Evolutionary conservation across 2,329 filamentous ascomycete genomes (phyloP).

Genomic region (Nothopassalora personata): DNA sequence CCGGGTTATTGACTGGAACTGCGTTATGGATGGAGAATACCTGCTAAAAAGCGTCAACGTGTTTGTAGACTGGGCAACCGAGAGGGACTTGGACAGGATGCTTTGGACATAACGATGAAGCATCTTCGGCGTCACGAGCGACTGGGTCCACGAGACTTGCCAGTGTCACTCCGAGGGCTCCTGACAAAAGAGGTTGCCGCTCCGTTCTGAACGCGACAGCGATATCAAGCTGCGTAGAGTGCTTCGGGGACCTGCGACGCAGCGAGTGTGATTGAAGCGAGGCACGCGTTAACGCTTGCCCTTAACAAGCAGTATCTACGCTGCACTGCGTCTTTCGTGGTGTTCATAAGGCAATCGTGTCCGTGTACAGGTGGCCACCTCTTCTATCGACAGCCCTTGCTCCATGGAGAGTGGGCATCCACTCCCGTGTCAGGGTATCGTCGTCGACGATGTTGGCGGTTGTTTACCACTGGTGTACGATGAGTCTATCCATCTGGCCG

Average conservation of each 20-base stretch:
- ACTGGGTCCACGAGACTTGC: background rate
- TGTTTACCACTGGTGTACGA: background rate
- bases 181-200: no score
- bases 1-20: no score
- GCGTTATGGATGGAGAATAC: background rate
- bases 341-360: no score
- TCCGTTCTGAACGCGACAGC: background rate
- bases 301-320: no score
- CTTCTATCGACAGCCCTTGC: no score
- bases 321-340: no score
- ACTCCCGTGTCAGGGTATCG: background rate
- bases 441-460: background rate
- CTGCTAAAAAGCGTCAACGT: background rate
- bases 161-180: background rate
- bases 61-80: background rate
- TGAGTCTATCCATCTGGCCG: background rate
- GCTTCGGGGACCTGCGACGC: no score
- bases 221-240: background rate
- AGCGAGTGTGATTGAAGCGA: no score
- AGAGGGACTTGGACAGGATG: background rate
- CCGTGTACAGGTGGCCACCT: no score
- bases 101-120: background rate
- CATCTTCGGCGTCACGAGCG: background rate
- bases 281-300: no score
- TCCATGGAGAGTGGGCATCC: no score